Evolutionary conservation across 768 basidiomycete species (phyloP).

Genomic region (Phanerodontia chrysosporium): DNA sequence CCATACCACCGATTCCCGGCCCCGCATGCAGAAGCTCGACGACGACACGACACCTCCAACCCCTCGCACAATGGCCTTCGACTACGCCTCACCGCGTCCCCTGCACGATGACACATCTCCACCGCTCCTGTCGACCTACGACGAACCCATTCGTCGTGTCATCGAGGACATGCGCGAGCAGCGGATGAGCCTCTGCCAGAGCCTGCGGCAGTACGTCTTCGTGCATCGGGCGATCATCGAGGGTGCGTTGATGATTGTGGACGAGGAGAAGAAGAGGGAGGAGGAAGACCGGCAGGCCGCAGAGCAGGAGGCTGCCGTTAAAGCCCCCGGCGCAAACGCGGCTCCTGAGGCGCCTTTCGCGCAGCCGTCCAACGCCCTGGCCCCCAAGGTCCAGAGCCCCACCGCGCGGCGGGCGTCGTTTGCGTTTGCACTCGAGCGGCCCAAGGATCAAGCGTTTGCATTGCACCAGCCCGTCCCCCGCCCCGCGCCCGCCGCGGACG

Average conservation of each 20-base stretch:
- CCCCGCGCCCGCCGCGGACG: background rate
- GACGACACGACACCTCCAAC: background rate
- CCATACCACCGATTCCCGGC: slow-evolving; percentile 1
- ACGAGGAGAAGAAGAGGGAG: slow-evolving; percentile 55
- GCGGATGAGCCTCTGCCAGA: slow-evolving; percentile 95
- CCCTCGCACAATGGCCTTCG: slow-evolving; percentile 27
- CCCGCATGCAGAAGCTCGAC: background rate
- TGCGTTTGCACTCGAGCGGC: background rate
- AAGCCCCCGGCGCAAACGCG: slow-evolving; percentile 8
- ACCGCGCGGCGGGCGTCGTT: background rate
- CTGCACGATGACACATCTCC: slow-evolving; percentile 53
- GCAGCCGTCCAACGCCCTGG: slow-evolving; percentile 4
- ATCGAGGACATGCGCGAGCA: slow-evolving; percentile 95
- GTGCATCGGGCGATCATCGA: slow-evolving; percentile 84
- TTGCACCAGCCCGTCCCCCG: background rate
- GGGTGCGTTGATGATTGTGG: slow-evolving; percentile 71
- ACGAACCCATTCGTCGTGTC: slow-evolving; percentile 76
- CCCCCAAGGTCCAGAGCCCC: slow-evolving; percentile 4
- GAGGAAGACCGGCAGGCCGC: slow-evolving; percentile 18
- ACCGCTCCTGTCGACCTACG: slow-evolving; percentile 53
- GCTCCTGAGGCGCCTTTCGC: slow-evolving; percentile 15
- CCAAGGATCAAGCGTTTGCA: background rate
- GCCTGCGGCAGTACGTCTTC: slow-evolving; percentile 90
- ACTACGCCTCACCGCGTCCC: slow-evolving; percentile 60
- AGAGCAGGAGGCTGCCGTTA: slow-evolving; percentile 10